phyloP scores from a whole-genome alignment of 805 yeast species.

The Candida endomychidarum region DNA sequence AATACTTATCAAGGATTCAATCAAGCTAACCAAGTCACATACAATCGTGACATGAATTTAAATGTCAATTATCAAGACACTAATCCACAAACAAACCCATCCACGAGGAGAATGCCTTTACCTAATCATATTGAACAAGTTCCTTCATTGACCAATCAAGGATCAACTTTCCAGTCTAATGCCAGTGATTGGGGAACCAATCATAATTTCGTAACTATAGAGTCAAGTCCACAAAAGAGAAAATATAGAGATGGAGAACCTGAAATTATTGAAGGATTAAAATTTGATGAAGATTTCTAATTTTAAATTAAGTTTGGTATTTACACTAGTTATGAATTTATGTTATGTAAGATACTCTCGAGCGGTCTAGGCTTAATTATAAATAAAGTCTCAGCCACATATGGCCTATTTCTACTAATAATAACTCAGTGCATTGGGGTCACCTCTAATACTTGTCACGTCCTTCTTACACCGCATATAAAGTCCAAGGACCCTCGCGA shows the following conservation, averaged over 20 bases:
- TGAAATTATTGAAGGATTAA: slow-evolving; percentile 34
- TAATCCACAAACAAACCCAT: slow-evolving; percentile 8
- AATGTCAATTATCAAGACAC: slow-evolving; percentile 8
- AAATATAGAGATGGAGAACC: slow-evolving; percentile 6
- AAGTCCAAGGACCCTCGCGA: neutral
- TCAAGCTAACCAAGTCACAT: slow-evolving; percentile 7
- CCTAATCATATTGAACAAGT: slow-evolving; percentile 43
- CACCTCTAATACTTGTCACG: too few species aligned
- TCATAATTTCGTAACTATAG: neutral
- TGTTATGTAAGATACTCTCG: too few species aligned
- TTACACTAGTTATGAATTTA: neutral
- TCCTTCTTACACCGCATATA: too few species aligned
- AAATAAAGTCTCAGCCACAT: too few species aligned
- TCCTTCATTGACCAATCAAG: slow-evolving; percentile 43
- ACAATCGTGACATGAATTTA: neutral
- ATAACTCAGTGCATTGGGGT: too few species aligned
- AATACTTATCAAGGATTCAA: slow-evolving; percentile 8
- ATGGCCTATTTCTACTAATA: too few species aligned
- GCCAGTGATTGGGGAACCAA: slow-evolving; percentile 15
- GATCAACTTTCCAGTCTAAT: slow-evolving; percentile 42
- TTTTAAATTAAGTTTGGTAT: neutral
- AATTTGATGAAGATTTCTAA: slow-evolving; percentile 51
- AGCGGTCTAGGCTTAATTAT: too few species aligned
- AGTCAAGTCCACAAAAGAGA: slow-evolving; percentile 1
- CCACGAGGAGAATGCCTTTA: slow-evolving; percentile 34